phyloP scores from a whole-genome alignment of 2,329 filamentous ascomycete species.

The Fusarium compactum region DNA sequence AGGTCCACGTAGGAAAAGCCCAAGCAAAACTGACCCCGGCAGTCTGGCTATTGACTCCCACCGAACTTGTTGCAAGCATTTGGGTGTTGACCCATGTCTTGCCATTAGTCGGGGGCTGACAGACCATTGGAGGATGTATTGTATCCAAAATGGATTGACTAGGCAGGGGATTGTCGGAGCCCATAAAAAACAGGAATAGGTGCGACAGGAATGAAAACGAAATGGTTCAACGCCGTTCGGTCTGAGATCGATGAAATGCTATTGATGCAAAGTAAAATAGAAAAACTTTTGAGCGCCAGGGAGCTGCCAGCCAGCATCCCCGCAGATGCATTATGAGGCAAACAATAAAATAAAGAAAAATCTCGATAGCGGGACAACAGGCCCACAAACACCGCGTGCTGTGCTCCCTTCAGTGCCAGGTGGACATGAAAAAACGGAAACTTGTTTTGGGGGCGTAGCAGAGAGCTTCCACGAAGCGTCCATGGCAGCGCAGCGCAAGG shows the following conservation, averaged over 20 bases:
- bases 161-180: constrained; percentile 10
- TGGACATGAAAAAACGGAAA: constrained; percentile 22
- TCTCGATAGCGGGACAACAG: not conserved
- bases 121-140: constrained; percentile 8
- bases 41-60: constrained; percentile 13
- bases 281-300: constrained; percentile 47
- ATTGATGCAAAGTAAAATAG: constrained; percentile 28
- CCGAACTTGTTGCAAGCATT: constrained; percentile 10
- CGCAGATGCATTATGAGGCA: constrained; percentile 27
- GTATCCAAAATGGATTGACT: constrained; percentile 3
- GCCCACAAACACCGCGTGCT: constrained; percentile 36
- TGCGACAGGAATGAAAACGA: constrained; percentile 1
- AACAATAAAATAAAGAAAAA: constrained; percentile 18
- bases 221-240: constrained; percentile 38
- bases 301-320: constrained; percentile 16
- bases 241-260: constrained; percentile 32
- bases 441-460: constrained; percentile 16
- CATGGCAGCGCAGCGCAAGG: constrained; percentile 4
- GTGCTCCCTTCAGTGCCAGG: constrained; percentile 34
- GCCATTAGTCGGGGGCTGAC: constrained; percentile 14
- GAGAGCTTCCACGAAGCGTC: constrained; percentile 11
- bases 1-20: constrained; percentile 22
- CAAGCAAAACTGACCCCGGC: constrained; percentile 7
- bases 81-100: constrained; percentile 13
- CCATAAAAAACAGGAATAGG: constrained; percentile 9